Base-by-base conservation (phyloP, 495 filamentous ascomycete species). In the Aspergillus asperescens region DNA sequence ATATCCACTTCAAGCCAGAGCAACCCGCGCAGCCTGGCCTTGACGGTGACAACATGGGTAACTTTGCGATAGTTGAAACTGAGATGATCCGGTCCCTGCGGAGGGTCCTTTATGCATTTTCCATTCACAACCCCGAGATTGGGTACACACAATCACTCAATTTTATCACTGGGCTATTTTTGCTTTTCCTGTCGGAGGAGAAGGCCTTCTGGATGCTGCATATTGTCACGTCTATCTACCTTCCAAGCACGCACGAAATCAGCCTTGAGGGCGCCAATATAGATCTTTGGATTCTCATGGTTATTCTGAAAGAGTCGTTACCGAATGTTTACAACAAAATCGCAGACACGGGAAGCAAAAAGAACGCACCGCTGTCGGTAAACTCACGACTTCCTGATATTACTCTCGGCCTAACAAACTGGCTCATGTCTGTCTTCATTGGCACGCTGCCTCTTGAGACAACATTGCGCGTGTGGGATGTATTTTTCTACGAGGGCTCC, bases 361-460 rank as follows among this genome's bases (percentile, higher is more conserved):
- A 66, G 49, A 37, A 58, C 10, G 65, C 70, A 39, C 68, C 76
- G 18, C 67, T 77, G 15, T 78, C 71, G 18, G 74, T 77, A 28
- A 72, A 71, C 54, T 77, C 79, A 18, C 82, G 87, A 2, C 73
- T 96, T 7, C 93, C 93, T 0, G 88, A 93, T 9, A 90, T 98
- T 58, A 91, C 89, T 7, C 79, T 98, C 1, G 92, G 90, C 54
- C 85, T 91, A 61, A 96, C 91, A 1, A 85, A 90, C n/a, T 98
- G 93, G 93, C 94, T 98, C 67, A 98, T 98, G 93, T 90, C 85
- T 13, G 84, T 90, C 38, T 96, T 93, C 67, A 92, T 96, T 65
- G 90, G 91, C 29, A 95, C 85, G 1, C 68, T 98, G 23, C 93
- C 93, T 15, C 87, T 94, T 57, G 93, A 98, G 64, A 86, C 86